Percentiles rank a stretch among this genome's conserved stretches.
These are phyloP conservation scores for Mycosphaerelloides madeirae DNA, from an alignment of 2,329 filamentous ascomycete genomes.

Conservation along the genomic window DNA sequence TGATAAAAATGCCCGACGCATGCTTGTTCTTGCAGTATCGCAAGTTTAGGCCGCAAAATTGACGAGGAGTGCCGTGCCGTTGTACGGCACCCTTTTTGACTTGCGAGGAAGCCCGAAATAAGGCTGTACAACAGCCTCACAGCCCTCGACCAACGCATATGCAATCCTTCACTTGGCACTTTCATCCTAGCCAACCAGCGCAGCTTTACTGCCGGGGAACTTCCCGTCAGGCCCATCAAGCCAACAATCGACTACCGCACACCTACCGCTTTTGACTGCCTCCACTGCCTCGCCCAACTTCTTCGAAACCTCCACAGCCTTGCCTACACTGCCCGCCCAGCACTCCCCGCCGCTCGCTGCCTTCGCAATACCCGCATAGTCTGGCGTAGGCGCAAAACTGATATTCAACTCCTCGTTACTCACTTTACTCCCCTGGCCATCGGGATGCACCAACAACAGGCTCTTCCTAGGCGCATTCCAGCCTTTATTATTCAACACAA, in stretches of 20 bases:
- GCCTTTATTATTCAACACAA: conserved; percentile 66
- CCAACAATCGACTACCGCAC: conserved; percentile 60
- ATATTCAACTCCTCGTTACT: conserved; percentile 63
- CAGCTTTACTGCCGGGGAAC: conserved; percentile 40
- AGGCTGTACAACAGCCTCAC: too few species aligned
- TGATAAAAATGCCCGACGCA: too few species aligned
- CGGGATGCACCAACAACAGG: conserved; percentile 61
- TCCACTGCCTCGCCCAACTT: conserved; percentile 55
- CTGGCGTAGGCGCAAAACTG: conserved; percentile 60
- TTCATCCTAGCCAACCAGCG: conserved; percentile 11
- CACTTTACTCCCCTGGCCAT: conserved; percentile 57
- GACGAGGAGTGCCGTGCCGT: too few species aligned
- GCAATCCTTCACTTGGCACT: too few species aligned
- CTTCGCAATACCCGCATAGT: conserved; percentile 64
- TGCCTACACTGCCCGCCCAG: conserved; percentile 57
- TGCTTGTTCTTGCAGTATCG: too few species aligned
- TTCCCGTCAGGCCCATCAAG: conserved; percentile 55
- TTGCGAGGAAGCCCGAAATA: too few species aligned
- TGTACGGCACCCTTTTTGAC: too few species aligned
- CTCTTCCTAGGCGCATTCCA: conserved; percentile 63
- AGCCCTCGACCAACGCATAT: too few species aligned
- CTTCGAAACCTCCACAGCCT: conserved; percentile 51
- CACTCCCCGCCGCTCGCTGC: conserved; percentile 59
- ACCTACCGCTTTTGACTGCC: conserved; percentile 52
- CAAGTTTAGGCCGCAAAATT: too few species aligned